These are phyloP conservation scores for Emiliania huxleyi DNA, from an alignment of 78 protist genomes.

Conservation along the genomic window DNA sequence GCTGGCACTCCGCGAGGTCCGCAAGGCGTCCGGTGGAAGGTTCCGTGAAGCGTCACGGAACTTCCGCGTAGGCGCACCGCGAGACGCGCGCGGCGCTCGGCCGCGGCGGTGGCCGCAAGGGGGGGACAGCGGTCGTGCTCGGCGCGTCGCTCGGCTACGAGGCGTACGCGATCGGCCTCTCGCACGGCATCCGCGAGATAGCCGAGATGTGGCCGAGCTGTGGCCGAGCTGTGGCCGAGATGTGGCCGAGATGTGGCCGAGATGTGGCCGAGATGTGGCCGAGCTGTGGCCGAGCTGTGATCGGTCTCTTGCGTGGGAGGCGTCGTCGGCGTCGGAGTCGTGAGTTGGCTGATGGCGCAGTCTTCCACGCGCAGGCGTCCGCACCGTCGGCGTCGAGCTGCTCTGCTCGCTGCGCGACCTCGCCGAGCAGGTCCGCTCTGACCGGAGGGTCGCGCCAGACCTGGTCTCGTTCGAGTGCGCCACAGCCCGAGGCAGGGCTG, in stretches of 20 bases:
- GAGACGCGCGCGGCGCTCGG: background rate
- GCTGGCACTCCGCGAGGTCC: background rate
- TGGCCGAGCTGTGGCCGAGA: too few species aligned
- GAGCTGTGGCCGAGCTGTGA: too few species aligned
- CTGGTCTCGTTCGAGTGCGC: background rate
- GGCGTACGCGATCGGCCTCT: background rate
- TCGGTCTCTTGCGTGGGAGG: too few species aligned
- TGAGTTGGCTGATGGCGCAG: too few species aligned
- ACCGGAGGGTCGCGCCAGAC: background rate
- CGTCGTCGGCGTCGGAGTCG: too few species aligned
- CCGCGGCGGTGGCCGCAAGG: background rate
- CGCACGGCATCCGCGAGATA: background rate
- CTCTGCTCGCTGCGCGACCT: background rate
- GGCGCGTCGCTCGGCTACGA: background rate
- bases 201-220: too few species aligned
- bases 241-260: too few species aligned
- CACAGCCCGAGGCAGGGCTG: too few species aligned
- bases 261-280: too few species aligned
- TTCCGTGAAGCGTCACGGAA: background rate
- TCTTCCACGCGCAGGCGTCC: background rate
- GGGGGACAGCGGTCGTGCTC: background rate
- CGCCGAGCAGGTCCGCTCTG: background rate
- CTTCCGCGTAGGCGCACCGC: background rate
- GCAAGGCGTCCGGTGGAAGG: background rate
- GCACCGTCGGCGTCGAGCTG: background rate